These are phyloP conservation scores for Exsudoporus floridanus DNA, from an alignment of 1,284 basidiomycete species.

Conservation along the genomic window DNA sequence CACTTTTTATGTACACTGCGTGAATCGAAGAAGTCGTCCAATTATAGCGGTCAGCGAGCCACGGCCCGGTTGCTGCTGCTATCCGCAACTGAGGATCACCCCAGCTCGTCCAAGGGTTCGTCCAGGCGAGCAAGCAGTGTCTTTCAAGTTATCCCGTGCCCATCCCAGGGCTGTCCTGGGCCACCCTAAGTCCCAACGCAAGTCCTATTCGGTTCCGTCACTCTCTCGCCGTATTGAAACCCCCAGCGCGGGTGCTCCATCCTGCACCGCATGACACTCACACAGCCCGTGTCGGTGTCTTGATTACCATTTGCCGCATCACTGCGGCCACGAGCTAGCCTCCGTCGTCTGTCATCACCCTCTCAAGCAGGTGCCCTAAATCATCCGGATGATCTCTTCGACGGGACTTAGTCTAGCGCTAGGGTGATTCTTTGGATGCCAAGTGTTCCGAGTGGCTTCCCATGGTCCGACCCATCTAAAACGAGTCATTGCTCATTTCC, in stretches of 20 bases:
- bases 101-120: not conserved
- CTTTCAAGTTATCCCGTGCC: not conserved
- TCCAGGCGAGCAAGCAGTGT: not conserved
- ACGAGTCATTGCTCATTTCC: not conserved
- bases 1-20: conserved; percentile 7
- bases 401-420: not conserved
- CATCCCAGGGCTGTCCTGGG: not conserved
- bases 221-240: not conserved
- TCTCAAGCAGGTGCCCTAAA: not conserved
- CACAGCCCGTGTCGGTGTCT: not conserved
- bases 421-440: not conserved
- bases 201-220: not conserved
- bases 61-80: no score
- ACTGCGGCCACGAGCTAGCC: not conserved
- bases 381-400: not conserved
- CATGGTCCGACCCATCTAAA: not conserved
- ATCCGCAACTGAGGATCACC: no score
- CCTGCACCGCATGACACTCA: not conserved
- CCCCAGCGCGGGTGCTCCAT: not conserved
- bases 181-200: not conserved
- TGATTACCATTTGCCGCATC: not conserved
- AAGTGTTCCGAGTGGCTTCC: not conserved
- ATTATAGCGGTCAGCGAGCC: no score
- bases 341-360: not conserved
- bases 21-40: no score